Percentiles rank a stretch among this genome's conserved stretches.
Conservation (phyloP, 176 grass and related monocot genomes). For the Hordeum vulgare region MorexV3_pseudomolecules_assembly NC_058523.1:558866063-558866562, state of each 20-base stretch:
- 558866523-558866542: rapidly evolving
- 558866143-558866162: not conserved
- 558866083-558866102: not conserved
- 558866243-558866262: not conserved
- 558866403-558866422: not conserved
- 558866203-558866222: not conserved
- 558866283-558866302: not conserved
- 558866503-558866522: not conserved
- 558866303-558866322: not conserved
- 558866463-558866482: not conserved
- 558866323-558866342: not conserved
- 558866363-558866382: rapidly evolving
- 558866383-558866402: not conserved
- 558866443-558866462: not conserved
- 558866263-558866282: not conserved
- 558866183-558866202: not conserved
- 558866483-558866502: not conserved
- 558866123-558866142: not conserved
- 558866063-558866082: not conserved
- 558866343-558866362: not conserved
- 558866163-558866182: not conserved
- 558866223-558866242: not conserved
- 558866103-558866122: not conserved
- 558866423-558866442: too few relatives aligned
- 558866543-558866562: not conserved